phyloP scores from a whole-genome alignment of 163 green algal genomes.

The Chlamydomonas reinhardtii region DNA sequence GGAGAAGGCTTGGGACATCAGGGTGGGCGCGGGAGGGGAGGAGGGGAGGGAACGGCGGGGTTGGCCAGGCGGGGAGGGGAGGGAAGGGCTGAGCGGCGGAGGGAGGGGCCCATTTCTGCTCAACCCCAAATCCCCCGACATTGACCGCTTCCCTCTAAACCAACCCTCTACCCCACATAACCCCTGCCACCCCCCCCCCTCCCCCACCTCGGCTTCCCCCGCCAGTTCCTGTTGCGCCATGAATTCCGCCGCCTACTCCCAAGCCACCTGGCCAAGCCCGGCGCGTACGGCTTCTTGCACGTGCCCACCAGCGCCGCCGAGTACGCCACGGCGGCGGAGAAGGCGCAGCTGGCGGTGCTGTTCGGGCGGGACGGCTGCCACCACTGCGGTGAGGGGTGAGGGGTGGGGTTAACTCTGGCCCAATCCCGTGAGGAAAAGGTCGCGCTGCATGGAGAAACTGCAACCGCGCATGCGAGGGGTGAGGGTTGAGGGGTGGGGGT shows the following conservation, averaged over 20 bases:
- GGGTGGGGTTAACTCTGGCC: no score
- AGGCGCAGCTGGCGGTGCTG: constrained; percentile 73
- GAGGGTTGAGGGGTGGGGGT: no score
- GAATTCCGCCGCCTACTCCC: constrained; percentile 82
- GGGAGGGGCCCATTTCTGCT: no score
- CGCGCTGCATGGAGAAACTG: no score
- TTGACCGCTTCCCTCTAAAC: no score
- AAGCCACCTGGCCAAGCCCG: constrained; percentile 78
- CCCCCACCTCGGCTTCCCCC: background rate
- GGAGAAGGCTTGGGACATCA: no score
- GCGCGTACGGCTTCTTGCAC: constrained; percentile 77
- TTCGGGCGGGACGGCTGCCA: constrained; percentile 84
- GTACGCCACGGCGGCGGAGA: constrained; percentile 71
- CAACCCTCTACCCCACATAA: no score
- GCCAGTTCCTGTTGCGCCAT: constrained; percentile 72
- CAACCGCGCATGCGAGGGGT: no score
- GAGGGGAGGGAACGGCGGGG: background rate
- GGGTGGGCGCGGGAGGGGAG: no score
- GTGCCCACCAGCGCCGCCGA: constrained; percentile 72
- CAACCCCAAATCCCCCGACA: no score
- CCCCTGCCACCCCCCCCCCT: background rate
- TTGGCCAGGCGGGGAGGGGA: no score
- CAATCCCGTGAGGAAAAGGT: no score
- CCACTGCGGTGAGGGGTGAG: constrained; percentile 72
- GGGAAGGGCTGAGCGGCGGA: background rate